A percentile compares a stretch with the other conserved stretches of the same genome.
These are phyloP conservation scores for Sparassis latifolia DNA, from an alignment of 1,284 basidiomycete species.

Conservation along the genomic window DNA sequence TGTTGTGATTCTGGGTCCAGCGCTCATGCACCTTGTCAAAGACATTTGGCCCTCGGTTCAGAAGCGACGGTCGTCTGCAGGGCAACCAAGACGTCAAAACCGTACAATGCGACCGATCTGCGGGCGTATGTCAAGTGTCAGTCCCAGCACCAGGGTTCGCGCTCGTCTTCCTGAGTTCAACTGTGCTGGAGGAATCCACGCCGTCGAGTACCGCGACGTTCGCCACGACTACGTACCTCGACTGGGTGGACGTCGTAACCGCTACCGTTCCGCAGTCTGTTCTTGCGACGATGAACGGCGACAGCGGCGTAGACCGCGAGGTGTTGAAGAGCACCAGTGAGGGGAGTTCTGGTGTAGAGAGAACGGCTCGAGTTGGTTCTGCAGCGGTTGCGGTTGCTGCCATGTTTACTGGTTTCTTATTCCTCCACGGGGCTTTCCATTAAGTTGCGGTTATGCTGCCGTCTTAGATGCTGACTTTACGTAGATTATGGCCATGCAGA, in stretches of 20 bases:
- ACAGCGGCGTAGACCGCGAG: conserved; percentile 18
- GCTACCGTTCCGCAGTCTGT: conserved; percentile 27
- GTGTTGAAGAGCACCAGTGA: conserved; percentile 27
- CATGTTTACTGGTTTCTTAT: neutral
- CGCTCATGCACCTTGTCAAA: conserved; percentile 20
- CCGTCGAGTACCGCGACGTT: conserved; percentile 32
- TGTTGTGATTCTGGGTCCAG: too few relatives aligned
- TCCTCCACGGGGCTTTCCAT: too few relatives aligned
- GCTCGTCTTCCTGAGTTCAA: conserved; percentile 44
- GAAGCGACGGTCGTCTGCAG: conserved; percentile 44
- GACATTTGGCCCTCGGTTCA: conserved; percentile 61
- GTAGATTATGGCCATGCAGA: too few relatives aligned
- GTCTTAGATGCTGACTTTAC: too few relatives aligned
- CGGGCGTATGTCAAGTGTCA: conserved; percentile 37
- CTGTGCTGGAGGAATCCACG: conserved; percentile 26
- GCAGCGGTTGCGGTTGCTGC: too few relatives aligned
- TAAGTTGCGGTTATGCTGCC: too few relatives aligned
- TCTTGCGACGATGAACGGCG: conserved; percentile 30
- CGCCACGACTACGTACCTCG: conserved; percentile 26
- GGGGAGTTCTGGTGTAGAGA: conserved; percentile 21
- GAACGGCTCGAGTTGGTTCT: neutral
- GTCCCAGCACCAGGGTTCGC: conserved; percentile 49
- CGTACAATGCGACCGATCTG: conserved; percentile 35
- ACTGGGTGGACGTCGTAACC: conserved; percentile 20
- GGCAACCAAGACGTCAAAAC: conserved; percentile 34